These are phyloP conservation scores for Coemansia sp. DNA, from an alignment of 192 early-diverging fungal genomes.

Conservation along the genomic window DNA sequence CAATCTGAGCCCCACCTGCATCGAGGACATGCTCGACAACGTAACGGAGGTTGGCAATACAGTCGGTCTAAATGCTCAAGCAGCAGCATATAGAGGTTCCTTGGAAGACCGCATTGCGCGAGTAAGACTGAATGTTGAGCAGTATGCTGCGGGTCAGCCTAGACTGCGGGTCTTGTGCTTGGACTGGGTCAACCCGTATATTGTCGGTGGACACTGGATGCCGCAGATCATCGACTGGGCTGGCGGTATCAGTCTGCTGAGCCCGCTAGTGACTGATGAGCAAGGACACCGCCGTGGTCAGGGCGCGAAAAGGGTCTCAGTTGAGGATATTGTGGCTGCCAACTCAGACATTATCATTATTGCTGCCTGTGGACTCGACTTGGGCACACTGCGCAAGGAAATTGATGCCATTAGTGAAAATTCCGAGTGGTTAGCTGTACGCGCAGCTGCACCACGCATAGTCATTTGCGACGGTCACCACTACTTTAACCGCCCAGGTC, in stretches of 20 bases:
- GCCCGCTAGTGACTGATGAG: slow-evolving; percentile 26
- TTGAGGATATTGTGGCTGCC: slow-evolving; percentile 27
- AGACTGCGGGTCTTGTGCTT: slow-evolving; percentile 44
- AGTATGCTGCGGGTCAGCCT: background rate
- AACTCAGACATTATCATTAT: slow-evolving; percentile 55
- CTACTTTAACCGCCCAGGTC: slow-evolving; percentile 64
- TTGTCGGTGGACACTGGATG: slow-evolving; percentile 58
- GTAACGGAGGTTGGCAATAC: slow-evolving; percentile 51
- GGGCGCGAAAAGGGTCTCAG: slow-evolving; percentile 11
- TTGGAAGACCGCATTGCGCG: background rate
- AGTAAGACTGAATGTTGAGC: background rate
- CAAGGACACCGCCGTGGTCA: slow-evolving; percentile 1
- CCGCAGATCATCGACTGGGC: slow-evolving; percentile 59
- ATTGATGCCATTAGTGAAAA: background rate
- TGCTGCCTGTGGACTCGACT: slow-evolving; percentile 57
- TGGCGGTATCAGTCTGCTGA: slow-evolving; percentile 49
- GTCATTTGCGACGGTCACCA: slow-evolving; percentile 63
- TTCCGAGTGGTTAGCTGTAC: slow-evolving; percentile 13
- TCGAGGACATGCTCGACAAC: slow-evolving; percentile 57
- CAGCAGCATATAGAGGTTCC: background rate
- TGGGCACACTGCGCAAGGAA: slow-evolving; percentile 46
- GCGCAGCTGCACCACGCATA: slow-evolving; percentile 18
- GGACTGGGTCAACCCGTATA: slow-evolving; percentile 62
- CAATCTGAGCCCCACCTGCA: slow-evolving; percentile 56
- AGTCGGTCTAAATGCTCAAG: slow-evolving; percentile 30